A percentile compares a stretch with the other conserved stretches of the same genome.
Evolutionary conservation across 768 basidiomycete genomes (phyloP).

Genomic region (Lactarius trivialis): DNA sequence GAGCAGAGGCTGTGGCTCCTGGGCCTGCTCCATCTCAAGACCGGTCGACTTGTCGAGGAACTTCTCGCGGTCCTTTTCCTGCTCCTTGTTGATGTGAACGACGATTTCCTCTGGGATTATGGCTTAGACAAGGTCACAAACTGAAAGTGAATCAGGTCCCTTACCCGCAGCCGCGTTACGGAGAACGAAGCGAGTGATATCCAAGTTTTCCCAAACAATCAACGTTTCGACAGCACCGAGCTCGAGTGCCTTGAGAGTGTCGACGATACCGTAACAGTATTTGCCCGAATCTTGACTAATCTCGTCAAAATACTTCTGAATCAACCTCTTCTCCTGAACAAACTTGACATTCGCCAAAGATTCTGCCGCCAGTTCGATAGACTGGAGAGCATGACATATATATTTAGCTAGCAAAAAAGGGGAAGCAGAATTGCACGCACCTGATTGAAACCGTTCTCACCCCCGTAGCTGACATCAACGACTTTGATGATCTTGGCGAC

Average conservation of each 20-base stretch:
- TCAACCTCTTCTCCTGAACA: conserved; percentile 96
- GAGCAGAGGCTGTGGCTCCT: conserved; percentile 79
- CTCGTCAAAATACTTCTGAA: conserved; percentile 98
- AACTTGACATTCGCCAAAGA: conserved; percentile 98
- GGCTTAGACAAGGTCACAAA: neutral
- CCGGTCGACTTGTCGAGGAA: conserved; percentile 94
- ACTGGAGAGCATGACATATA: conserved; percentile 38
- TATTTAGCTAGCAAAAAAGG: neutral
- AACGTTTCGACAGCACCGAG: conserved; percentile 95
- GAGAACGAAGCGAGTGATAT: conserved; percentile 79
- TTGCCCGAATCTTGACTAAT: conserved; percentile 95
- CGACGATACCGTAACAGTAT: conserved; percentile 97
- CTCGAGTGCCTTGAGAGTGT: conserved; percentile 93
- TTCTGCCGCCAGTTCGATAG: conserved; percentile 95
- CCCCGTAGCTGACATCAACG: conserved; percentile 97
- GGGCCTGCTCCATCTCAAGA: conserved; percentile 86
- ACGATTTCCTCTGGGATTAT: conserved; percentile 65
- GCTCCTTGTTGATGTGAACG: conserved; percentile 70
- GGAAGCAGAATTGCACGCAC: conserved; percentile 34
- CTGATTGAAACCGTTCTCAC: conserved; percentile 99
- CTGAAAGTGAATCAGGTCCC: conserved; percentile 14
- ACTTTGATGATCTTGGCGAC: conserved; percentile 93
- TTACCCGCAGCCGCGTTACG: conserved; percentile 88
- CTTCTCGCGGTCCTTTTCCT: conserved; percentile 90
- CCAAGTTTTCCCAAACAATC: conserved; percentile 98